A percentile compares a stretch with the other conserved stretches of the same genome.
phyloP scores from a whole-genome alignment of 768 basidiomycete species.

The Hydnum rufescens region DNA sequence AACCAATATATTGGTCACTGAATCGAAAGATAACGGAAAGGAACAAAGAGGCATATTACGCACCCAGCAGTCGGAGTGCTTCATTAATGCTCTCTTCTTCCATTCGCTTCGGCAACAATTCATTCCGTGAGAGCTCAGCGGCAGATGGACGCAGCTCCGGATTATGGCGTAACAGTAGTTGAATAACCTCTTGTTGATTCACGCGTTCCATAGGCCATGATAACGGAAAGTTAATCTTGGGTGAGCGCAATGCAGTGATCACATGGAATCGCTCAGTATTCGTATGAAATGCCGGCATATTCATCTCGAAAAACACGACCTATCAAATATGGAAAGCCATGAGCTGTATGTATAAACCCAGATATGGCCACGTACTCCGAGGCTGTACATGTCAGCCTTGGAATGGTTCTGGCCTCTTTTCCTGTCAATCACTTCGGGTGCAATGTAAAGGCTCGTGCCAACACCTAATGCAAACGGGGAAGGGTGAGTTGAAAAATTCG shows the following conservation, averaged over 20 bases:
- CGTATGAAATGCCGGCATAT: conserved; percentile 53
- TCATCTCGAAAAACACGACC: conserved; percentile 98
- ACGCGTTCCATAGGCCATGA: conserved; percentile 44
- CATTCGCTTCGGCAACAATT: conserved; percentile 50
- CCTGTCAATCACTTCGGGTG: conserved; percentile 65
- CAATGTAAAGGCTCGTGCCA: conserved; percentile 81
- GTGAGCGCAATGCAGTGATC: conserved; percentile 56
- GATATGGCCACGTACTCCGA: conserved; percentile 38
- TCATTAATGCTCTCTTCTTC: conserved; percentile 79
- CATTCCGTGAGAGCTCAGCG: conserved; percentile 61
- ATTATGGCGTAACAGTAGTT: conserved; percentile 63
- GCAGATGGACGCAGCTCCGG: conserved; percentile 61
- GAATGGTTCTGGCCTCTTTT: conserved; percentile 41
- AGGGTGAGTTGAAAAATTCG: too few species aligned
- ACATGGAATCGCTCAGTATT: conserved; percentile 69
- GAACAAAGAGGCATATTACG: conserved; percentile 13
- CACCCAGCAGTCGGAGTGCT: conserved; percentile 56
- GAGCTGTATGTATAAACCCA: not conserved
- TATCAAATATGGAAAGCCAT: conserved; percentile 15
- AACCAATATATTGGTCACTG: too few species aligned
- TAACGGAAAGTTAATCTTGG: conserved; percentile 53
- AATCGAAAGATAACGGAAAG: not conserved
- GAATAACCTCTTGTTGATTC: conserved; percentile 58
- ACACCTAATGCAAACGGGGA: too few species aligned
- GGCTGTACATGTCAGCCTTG: conserved; percentile 88